phyloP scores from a whole-genome alignment of 352 stramenopile species.

The Phytophthora chlamydospora region DNA sequence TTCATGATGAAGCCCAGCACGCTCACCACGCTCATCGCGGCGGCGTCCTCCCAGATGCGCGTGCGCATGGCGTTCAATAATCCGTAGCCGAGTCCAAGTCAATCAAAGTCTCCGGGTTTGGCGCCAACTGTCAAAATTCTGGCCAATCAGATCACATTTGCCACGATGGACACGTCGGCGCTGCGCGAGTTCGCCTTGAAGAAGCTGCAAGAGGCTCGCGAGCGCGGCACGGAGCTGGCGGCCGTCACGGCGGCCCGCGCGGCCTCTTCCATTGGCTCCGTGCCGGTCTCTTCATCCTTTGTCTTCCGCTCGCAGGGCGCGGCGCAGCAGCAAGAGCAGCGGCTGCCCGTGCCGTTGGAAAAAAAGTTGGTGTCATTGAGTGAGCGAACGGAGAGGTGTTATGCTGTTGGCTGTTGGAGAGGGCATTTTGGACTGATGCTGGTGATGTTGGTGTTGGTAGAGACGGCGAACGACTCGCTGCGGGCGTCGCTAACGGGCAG shows the following conservation, averaged over 20 bases:
- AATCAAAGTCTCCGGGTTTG: conserved; percentile 6
- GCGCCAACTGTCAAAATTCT: conserved; percentile 14
- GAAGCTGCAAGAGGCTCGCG: conserved; percentile 74
- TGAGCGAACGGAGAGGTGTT: conserved; percentile 2
- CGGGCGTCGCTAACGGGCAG: conserved; percentile 39
- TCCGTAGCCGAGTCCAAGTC: neutral
- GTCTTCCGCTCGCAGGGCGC: conserved; percentile 46
- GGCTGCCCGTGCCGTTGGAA: conserved; percentile 15
- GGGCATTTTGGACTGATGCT: neutral
- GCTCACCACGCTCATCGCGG: conserved; percentile 83
- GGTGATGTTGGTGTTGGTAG: conserved; percentile 26
- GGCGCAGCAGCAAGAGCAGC: conserved; percentile 13
- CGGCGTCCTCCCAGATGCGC: conserved; percentile 79
- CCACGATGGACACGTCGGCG: conserved; percentile 64
- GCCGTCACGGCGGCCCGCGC: conserved; percentile 51
- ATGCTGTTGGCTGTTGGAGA: neutral
- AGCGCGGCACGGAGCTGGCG: conserved; percentile 65
- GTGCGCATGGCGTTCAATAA: conserved; percentile 50
- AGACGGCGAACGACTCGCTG: conserved; percentile 51
- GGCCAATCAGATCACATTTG: conserved; percentile 23
- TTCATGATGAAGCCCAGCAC: conserved; percentile 85
- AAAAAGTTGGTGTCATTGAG: conserved; percentile 33
- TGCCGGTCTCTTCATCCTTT: conserved; percentile 45
- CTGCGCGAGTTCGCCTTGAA: conserved; percentile 78
- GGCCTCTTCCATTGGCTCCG: conserved; percentile 60